Evolutionary conservation across 805 yeast species (phyloP).

Genomic region (Blastobotrys peoriensis): DNA sequence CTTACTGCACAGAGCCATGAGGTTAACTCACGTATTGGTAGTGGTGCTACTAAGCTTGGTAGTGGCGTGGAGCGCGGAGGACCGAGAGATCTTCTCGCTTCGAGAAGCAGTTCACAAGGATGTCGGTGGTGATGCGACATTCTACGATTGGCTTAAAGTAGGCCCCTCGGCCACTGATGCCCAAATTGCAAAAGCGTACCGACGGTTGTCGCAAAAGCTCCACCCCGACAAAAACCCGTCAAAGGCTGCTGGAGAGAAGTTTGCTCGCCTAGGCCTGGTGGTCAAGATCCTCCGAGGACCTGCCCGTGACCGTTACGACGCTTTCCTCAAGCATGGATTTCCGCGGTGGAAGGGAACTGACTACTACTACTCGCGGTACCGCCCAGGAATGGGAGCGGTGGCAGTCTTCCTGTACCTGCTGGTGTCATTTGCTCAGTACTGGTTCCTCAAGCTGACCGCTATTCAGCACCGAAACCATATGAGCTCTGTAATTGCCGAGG

Average conservation of each 20-base stretch:
- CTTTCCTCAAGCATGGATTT: slow-evolving; percentile 74
- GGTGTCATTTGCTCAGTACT: slow-evolving; percentile 52
- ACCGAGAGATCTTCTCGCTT: slow-evolving; percentile 73
- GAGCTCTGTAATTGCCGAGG: slow-evolving; percentile 28
- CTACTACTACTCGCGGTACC: slow-evolving; percentile 55
- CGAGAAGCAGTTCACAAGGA: slow-evolving; percentile 58
- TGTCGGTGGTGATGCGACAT: slow-evolving; percentile 54
- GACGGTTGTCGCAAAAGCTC: slow-evolving; percentile 59
- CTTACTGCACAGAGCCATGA: too few relatives aligned
- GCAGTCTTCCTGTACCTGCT: slow-evolving; percentile 45
- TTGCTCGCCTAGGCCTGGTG: slow-evolving; percentile 70
- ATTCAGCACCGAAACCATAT: slow-evolving; percentile 54
- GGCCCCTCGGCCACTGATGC: slow-evolving; percentile 21
- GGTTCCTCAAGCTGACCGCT: slow-evolving; percentile 48
- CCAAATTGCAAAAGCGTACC: slow-evolving; percentile 40
- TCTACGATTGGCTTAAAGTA: slow-evolving; percentile 55
- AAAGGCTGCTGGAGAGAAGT: slow-evolving; percentile 56
- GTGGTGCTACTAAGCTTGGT: slow-evolving; percentile 5
- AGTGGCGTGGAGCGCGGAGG: slow-evolving; percentile 52
- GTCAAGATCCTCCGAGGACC: slow-evolving; percentile 65
- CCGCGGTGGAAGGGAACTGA: slow-evolving; percentile 74
- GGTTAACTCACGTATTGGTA: neutral
- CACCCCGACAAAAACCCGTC: slow-evolving; percentile 77
- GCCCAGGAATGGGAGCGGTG: slow-evolving; percentile 57
- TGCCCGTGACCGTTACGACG: slow-evolving; percentile 72